Evolutionary conservation across 768 basidiomycete species (phyloP).

Genomic region (Chalciporus piperatus): DNA sequence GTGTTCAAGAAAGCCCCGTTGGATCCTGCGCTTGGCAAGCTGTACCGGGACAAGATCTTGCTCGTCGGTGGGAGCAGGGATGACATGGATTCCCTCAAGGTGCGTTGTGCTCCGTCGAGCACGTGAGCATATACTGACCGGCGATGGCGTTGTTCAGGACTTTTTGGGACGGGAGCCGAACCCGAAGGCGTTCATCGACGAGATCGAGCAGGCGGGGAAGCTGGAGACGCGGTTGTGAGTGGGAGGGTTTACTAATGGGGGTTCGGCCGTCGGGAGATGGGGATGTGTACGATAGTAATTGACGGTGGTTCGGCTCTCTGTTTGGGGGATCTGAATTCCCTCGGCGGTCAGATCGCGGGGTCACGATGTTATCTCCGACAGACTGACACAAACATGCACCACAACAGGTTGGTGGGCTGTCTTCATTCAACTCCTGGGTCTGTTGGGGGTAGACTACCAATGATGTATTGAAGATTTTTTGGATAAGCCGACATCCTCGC

Average conservation of each 20-base stretch:
- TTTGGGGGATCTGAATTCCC: too few species aligned
- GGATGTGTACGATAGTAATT: not conserved
- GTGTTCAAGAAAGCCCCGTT: constrained; percentile 83
- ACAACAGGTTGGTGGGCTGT: too few species aligned
- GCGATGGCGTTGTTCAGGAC: constrained; percentile 39
- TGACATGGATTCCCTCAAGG: constrained; percentile 74
- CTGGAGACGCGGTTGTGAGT: constrained; percentile 2
- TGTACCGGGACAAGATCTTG: constrained; percentile 76
- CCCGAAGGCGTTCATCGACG: constrained; percentile 69
- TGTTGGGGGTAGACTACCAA: too few species aligned
- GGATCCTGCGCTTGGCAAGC: constrained; percentile 59
- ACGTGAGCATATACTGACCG: too few species aligned
- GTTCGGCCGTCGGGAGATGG: not conserved
- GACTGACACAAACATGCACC: too few species aligned
- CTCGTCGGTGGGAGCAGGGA: constrained; percentile 70
- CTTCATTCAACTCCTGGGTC: too few species aligned
- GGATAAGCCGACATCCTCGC: too few species aligned
- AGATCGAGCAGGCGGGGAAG: constrained; percentile 44
- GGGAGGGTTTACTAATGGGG: not conserved
- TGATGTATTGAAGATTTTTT: too few species aligned
- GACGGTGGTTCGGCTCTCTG: not conserved
- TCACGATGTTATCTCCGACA: too few species aligned
- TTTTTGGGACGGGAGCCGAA: constrained; percentile 78
- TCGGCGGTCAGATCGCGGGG: too few species aligned
- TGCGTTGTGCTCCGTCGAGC: too few species aligned